A percentile compares a stretch with the other conserved stretches of the same genome.
phyloP scores from a whole-genome alignment of 306 rosid species.

The Cicer cuneatum region DNA sequence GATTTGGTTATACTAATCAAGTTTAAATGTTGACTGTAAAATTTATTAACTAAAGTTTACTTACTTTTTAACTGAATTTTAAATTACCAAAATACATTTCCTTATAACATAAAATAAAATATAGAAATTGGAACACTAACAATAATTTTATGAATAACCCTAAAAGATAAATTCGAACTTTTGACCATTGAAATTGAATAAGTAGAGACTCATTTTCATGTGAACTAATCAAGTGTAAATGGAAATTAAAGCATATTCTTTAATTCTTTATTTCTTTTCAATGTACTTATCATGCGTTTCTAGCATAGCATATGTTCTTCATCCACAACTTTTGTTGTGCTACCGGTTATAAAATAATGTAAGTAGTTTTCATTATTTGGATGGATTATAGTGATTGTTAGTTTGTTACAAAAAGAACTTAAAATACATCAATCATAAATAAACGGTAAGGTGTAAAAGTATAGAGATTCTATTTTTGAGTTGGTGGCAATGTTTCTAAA shows the following conservation, averaged over 20 bases:
- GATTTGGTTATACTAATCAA: no score
- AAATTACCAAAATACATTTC: no score
- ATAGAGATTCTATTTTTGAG: conserved; percentile 44
- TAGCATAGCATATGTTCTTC: conserved; percentile 52
- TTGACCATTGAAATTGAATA: conserved; percentile 46
- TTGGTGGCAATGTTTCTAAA: conserved; percentile 33
- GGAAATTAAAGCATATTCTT: conserved; percentile 39
- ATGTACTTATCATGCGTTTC: conserved; percentile 9
- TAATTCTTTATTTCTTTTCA: conserved; percentile 34
- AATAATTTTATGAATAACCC: conserved; percentile 36
- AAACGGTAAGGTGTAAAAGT: conserved; percentile 13
- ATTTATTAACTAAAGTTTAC: no score
- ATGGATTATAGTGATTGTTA: conserved; percentile 25
- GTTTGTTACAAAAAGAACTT: conserved; percentile 22
- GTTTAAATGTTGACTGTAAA: no score
- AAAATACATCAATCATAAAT: conserved; percentile 10
- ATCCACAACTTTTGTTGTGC: conserved; percentile 10
- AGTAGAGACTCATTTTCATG: conserved; percentile 15
- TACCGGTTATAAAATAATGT: conserved; percentile 6
- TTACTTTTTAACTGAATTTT: no score
- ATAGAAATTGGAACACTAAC: conserved; percentile 7
- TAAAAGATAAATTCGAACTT: conserved; percentile 37
- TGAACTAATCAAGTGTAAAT: conserved; percentile 25
- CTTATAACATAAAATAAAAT: no score
- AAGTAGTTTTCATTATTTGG: conserved; percentile 40